A percentile compares a stretch with the other conserved stretches of the same genome.
phyloP scores from a whole-genome alignment of 257 asterid genomes.

The Penstemon barbatus region DNA sequence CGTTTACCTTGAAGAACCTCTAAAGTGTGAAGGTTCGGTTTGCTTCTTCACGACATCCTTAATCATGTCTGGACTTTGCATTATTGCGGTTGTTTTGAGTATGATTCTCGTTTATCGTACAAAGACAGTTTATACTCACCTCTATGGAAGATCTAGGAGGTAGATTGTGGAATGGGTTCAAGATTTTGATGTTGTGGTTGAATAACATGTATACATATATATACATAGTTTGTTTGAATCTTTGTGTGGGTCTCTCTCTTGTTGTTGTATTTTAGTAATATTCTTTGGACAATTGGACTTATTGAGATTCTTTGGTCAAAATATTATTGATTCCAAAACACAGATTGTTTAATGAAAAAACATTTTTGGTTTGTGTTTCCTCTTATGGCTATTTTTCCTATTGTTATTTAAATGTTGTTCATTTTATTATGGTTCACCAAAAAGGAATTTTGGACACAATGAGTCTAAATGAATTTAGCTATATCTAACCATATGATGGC shows the following conservation, averaged over 20 bases:
- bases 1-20: constrained; percentile 47
- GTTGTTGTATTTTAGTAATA: constrained; percentile 14
- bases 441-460: not conserved
- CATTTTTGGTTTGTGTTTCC: constrained; percentile 22
- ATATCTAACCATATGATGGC: too few species aligned
- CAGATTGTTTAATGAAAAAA: constrained; percentile 16
- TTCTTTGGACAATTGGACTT: constrained; percentile 9
- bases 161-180: not conserved
- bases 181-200: constrained; percentile 3
- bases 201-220: constrained; percentile 1
- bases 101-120: constrained; percentile 80
- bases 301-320: constrained; percentile 25
- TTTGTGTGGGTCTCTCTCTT: not conserved
- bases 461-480: too few species aligned
- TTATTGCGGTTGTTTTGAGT: constrained; percentile 61
- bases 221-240: constrained; percentile 13
- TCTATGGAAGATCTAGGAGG: constrained; percentile 59
- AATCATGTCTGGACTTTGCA: constrained; percentile 80
- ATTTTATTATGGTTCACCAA: not conserved
- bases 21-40: constrained; percentile 67
- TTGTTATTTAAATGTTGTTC: not conserved
- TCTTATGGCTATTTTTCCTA: not conserved
- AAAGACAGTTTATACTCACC: constrained; percentile 59
- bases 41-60: constrained; percentile 78
- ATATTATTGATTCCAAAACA: constrained; percentile 26